Evolutionary conservation across 257 asterid species (phyloP).

Genomic region (Echites panduratus): DNA sequence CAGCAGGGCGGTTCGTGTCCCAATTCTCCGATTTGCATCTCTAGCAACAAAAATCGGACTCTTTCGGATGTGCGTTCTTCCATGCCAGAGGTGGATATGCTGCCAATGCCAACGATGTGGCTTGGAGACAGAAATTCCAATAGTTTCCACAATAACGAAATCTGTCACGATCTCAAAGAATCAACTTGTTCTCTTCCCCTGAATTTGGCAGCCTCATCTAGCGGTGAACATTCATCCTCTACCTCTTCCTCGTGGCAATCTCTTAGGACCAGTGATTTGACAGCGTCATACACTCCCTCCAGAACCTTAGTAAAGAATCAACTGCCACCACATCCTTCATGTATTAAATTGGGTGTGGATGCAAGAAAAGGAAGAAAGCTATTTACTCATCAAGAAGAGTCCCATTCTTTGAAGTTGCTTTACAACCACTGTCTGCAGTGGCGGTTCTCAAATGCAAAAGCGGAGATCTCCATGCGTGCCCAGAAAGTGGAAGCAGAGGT

Average conservation of each 20-base stretch:
- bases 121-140: constrained; percentile 35
- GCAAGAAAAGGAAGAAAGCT: constrained; percentile 44
- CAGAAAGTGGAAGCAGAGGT: constrained; percentile 63
- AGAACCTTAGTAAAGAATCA: constrained; percentile 27
- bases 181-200: constrained; percentile 46
- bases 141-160: constrained; percentile 15
- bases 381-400: constrained; percentile 48
- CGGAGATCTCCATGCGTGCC: constrained; percentile 41
- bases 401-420: constrained; percentile 61
- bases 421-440: constrained; percentile 55
- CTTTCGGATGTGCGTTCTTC: constrained; percentile 39
- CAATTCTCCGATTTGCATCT: constrained; percentile 41
- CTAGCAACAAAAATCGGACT: constrained; percentile 24
- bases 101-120: constrained; percentile 16
- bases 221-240: constrained; percentile 9
- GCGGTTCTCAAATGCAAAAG: constrained; percentile 65
- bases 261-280: constrained; percentile 16
- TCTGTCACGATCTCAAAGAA: constrained; percentile 24
- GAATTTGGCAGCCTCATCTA: constrained; percentile 28
- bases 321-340: constrained; percentile 67
- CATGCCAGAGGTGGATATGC: constrained; percentile 43
- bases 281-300: constrained; percentile 17
- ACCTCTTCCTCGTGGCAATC: constrained; percentile 16
- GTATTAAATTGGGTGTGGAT: constrained; percentile 40
- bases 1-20: constrained; percentile 48